Percentiles rank a stretch among this genome's conserved stretches.
phyloP scores from a whole-genome alignment of 192 early-diverging fungal species.

The Backusella parvicylindrica region DNA sequence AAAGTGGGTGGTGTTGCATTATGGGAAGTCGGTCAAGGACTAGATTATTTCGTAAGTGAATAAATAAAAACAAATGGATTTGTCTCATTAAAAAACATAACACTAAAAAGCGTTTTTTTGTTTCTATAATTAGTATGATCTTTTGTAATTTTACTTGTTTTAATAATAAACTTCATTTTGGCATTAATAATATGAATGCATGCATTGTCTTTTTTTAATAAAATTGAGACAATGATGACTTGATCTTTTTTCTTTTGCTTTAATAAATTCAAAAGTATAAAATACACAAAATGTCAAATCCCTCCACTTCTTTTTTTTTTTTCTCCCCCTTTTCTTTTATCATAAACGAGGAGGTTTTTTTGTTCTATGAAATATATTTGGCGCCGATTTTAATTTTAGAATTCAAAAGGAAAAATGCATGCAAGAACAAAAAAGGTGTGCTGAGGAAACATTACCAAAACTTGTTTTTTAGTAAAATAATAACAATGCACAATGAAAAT shows the following conservation, averaged over 20 bases:
- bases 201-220: neutral
- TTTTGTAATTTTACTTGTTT: neutral
- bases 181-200: neutral
- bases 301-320: neutral
- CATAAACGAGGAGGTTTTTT: neutral
- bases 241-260: neutral
- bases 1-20: conserved; percentile 38
- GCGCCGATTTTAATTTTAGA: neutral
- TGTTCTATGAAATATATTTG: neutral
- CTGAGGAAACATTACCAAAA: neutral
- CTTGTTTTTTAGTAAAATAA: neutral
- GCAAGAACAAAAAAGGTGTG: neutral
- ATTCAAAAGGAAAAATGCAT: neutral
- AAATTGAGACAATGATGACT: neutral
- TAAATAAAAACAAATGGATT: neutral
- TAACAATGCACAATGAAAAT: neutral
- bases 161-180: neutral
- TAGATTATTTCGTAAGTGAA: conserved; percentile 43
- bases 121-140: neutral
- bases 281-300: neutral
- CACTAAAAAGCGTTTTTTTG: neutral
- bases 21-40: conserved; percentile 43
- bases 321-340: neutral
- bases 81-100: neutral
- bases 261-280: neutral